These are phyloP conservation scores for Fusarium goolgardi DNA, from an alignment of 2,329 filamentous ascomycete genomes.

Conservation along the genomic window DNA sequence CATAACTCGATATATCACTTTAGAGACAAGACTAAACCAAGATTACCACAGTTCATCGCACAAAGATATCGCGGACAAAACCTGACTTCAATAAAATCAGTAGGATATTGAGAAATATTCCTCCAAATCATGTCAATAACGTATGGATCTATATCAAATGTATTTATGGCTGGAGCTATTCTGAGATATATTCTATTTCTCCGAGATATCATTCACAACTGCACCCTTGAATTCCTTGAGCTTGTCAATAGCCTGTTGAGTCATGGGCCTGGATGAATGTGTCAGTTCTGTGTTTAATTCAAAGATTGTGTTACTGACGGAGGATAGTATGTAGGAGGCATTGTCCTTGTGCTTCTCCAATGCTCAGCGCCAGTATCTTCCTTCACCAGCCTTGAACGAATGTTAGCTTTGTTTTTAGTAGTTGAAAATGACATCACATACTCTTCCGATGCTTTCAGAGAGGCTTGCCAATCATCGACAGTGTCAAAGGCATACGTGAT, in stretches of 20 bases:
- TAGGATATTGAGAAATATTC: too few relatives aligned
- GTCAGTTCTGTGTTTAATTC: accelerated
- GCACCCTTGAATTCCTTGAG: conserved; percentile 13
- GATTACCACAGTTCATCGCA: too few relatives aligned
- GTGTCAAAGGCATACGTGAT: conserved; percentile 10
- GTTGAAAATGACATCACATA: accelerated
- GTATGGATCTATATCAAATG: too few relatives aligned
- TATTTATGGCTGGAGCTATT: not conserved
- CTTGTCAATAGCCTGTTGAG: conserved; percentile 16
- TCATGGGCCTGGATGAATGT: not conserved
- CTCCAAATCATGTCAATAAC: too few relatives aligned
- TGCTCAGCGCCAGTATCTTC: conserved; percentile 10
- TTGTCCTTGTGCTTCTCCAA: conserved; percentile 10
- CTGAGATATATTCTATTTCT: not conserved
- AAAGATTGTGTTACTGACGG: not conserved
- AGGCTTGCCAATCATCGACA: conserved; percentile 15
- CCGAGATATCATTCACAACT: not conserved
- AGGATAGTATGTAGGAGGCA: conserved; percentile 20
- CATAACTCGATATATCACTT: too few relatives aligned
- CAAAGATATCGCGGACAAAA: too few relatives aligned
- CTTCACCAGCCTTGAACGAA: not conserved
- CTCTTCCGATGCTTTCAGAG: not conserved
- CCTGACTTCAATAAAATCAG: too few relatives aligned
- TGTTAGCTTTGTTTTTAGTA: accelerated
- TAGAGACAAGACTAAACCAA: too few relatives aligned